Evolutionary conservation across 768 basidiomycete genomes (phyloP), one percentile per base, ranked within the genome.

Genomic region (Boletus pseudopeckii): DNA sequence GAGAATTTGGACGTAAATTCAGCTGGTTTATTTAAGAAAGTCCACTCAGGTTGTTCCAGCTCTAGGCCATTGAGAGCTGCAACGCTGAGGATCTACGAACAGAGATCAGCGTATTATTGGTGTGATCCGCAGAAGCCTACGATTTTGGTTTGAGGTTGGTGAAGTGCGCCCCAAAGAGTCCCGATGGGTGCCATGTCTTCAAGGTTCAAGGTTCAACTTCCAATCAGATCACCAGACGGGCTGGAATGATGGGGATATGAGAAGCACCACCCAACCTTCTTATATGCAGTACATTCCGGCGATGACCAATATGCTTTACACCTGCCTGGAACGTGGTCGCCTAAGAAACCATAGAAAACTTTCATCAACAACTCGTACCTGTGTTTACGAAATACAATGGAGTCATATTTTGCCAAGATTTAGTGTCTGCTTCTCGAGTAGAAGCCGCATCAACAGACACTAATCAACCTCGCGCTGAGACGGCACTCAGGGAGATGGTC

Each of bases 131-230:
- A 37, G 26, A 10, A 5, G 44, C 61, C 28, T 47, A 63, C 64
- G 2, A 54, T 43, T 52, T 53, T 63, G 24, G 50, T 63, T 20
- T 56, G 57, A 22, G 50, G 57, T 22, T 65, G 64, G 28, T 37
- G 44, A 40, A 10, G 3, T 33, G 28, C 10, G 11, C 58, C 57
- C 53, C 61, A 61, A 44, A 57, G 50, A 26, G 54, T 65, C 17
- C 64, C 65, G 11, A 57, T 32, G 14, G 45, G 59, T 36, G 54
- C 28, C 64, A 65, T 65, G 10, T 30, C 39, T 28, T 9, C 14
- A 20, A 11, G 38, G 28, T 9, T 33, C 20, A 22, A 15, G 8
- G 10, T 10, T 32, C 4, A 11, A 32, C 9, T 32, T 32, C 3
- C 30, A 32, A 32, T 28, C 3, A 30, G 38, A 30, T 4, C 17